Percentiles rank a stretch among this genome's conserved stretches.
phyloP scores from a whole-genome alignment of 2,329 filamentous ascomycete genomes.

The Helotiales sp. region DNA sequence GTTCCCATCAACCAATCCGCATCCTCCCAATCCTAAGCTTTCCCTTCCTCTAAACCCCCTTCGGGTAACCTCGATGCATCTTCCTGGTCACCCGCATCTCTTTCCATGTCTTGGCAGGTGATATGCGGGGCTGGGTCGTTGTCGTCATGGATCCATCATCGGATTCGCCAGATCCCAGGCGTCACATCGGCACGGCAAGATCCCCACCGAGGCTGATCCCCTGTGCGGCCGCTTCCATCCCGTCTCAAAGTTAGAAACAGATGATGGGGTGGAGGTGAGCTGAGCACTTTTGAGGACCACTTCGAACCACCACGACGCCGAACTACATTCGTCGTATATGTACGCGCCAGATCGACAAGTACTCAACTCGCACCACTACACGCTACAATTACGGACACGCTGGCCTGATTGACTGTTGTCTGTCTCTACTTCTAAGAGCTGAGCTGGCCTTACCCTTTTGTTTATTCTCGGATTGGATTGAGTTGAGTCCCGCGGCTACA shows the following conservation, averaged over 20 bases:
- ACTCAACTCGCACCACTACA: not conserved
- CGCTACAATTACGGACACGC: no score
- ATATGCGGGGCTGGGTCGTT: not conserved
- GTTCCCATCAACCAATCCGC: constrained; percentile 3
- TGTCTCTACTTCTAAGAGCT: not conserved
- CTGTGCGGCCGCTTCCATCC: constrained; percentile 1
- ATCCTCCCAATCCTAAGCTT: constrained; percentile 8
- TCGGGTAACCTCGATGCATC: not conserved
- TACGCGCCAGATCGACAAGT: not conserved
- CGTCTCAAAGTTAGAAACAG: not conserved
- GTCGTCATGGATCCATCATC: constrained; percentile 6
- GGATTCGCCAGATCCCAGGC: no score
- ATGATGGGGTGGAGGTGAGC: not conserved
- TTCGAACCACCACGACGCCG: not conserved
- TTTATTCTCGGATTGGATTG: constrained; percentile 1
- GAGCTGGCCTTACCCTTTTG: not conserved
- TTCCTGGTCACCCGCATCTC: constrained; percentile 1
- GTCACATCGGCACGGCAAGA: not conserved
- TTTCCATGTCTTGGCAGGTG: not conserved
- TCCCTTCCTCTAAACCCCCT: not conserved
- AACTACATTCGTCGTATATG: not conserved
- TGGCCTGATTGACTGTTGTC: not conserved
- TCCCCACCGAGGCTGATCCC: not conserved
- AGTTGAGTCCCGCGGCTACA: not conserved
- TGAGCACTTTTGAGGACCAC: constrained; percentile 8